These are phyloP conservation scores for Zelonia costaricensis DNA, from an alignment of 208 protist genomes.

Conservation along the genomic window DNA sequence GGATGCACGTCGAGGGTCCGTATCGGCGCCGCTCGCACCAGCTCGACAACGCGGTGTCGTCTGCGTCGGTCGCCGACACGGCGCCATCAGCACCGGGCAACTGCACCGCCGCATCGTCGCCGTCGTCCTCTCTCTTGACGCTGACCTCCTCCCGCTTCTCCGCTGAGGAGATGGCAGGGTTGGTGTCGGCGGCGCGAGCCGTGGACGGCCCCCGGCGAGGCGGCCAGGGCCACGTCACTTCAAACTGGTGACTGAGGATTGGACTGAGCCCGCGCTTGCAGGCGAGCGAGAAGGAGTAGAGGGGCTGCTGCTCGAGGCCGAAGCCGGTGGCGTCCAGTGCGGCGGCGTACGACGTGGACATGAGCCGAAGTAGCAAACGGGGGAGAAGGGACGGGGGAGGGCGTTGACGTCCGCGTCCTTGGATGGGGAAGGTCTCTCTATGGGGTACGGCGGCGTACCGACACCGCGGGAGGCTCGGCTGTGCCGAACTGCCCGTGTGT, in stretches of 20 bases:
- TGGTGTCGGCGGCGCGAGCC: neutral
- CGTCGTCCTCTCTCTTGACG: neutral
- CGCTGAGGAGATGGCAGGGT: too few species aligned
- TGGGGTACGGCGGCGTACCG: too few species aligned
- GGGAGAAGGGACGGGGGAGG: neutral
- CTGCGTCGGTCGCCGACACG: neutral
- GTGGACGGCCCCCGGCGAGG: neutral
- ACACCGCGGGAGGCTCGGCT: too few species aligned
- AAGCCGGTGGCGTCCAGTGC: neutral
- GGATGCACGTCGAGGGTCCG: slow-evolving; percentile 26
- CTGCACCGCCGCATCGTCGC: neutral
- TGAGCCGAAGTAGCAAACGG: neutral
- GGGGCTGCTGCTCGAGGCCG: slow-evolving; percentile 16
- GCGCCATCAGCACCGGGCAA: too few species aligned
- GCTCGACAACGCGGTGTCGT: neutral
- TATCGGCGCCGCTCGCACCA: slow-evolving; percentile 22
- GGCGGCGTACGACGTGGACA: neutral
- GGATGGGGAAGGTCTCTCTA: too few species aligned
- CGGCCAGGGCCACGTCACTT: slow-evolving; percentile 62
- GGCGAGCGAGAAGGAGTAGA: slow-evolving; percentile 19
- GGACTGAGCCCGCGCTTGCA: slow-evolving; percentile 41
- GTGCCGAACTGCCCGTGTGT: neutral
- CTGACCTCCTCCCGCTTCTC: neutral
- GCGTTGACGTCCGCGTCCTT: too few species aligned
- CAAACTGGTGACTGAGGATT: slow-evolving; percentile 46